Base-by-base conservation (phyloP, 768 basidiomycete species). In the Melanogaster broomeanus region DNA sequence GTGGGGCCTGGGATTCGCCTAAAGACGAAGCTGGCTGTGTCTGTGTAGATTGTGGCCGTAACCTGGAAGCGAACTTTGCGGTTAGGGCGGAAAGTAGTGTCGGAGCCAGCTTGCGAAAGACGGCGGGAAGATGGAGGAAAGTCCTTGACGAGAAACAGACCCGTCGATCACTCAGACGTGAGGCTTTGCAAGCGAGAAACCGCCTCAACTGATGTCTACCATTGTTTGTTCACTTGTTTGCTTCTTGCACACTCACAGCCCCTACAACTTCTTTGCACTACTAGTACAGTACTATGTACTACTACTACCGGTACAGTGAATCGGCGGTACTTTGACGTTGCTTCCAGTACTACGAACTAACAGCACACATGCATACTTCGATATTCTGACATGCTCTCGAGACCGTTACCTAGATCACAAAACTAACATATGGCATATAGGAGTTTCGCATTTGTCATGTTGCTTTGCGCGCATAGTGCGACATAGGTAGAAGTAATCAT, bases 71-170 rank as follows among this genome's bases (percentile, higher is more conserved):
- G 51, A 88, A 77, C 70, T 86, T 78, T 55, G 83, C 84, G 55
- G 87, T 78, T 56, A 91, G 80, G 38, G 83, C 87, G 64, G 88
- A 86, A 66, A 91, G 77, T 42, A 91, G 79, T 64, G 88, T 85
- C 42, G 88, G 88, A 74, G 89, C 89, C 89, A 91, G 88, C 68
- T 79, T 89, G 76, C 52, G 61, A 46, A 53, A 46, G 54, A 60
- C 49, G 62, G 42, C 15, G 25, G 33, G n/a, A 54, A 22, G 19
- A 38, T 48, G 48, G 38, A 42, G 30, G 25, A 31, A 25, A 60
- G 58, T 66, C 66, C 59, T 59, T 60, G 61, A 66, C 57, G 42
- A 49, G 58, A 56, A 57, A 57, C 56, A 58, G 59, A 57, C 58
- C 43, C 42, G 64, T 68, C 55, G 63, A 56, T 57, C 44, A 37